Conservation (phyloP, 306 rosid species). For the Pyrus bretschneideri region DNA sequence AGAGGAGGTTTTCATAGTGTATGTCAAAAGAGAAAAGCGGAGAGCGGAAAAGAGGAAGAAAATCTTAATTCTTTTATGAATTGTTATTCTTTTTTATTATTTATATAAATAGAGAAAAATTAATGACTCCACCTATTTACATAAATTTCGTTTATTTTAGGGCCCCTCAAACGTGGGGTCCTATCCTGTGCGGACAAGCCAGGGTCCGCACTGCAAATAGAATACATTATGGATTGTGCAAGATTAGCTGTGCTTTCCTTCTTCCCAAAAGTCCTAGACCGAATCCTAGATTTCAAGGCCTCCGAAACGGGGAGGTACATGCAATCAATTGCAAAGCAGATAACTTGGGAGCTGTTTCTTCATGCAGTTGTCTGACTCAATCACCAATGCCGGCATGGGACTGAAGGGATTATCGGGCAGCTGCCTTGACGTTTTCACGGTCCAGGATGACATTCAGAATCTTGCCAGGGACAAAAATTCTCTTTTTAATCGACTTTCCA, state of each 20-base stretch:
- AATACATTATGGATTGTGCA: background rate
- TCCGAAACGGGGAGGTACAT: background rate
- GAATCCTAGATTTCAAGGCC: background rate
- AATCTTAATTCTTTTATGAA: too few species aligned
- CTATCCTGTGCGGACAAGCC: too few species aligned
- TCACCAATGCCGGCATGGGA: background rate
- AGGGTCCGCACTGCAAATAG: background rate
- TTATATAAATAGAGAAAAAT: too few species aligned
- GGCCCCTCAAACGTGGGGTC: too few species aligned
- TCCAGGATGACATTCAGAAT: constrained; percentile 83
- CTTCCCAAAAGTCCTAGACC: too few species aligned
- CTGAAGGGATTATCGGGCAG: constrained; percentile 23
- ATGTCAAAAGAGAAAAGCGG: background rate
- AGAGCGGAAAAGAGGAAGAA: too few species aligned
- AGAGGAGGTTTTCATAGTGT: background rate
- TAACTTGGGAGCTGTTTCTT: background rate
- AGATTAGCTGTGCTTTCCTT: too few species aligned
- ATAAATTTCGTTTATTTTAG: too few species aligned
- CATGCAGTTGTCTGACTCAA: background rate
- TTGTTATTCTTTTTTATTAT: too few species aligned
- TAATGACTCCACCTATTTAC: too few species aligned
- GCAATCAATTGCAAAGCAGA: background rate
- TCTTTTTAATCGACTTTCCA: constrained; percentile 57
- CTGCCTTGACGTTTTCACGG: constrained; percentile 50
- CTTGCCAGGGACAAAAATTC: constrained; percentile 82